Evolutionary conservation across 371 early-diverging fungal species (phyloP).

Genomic region (Coemansia sp.): DNA sequence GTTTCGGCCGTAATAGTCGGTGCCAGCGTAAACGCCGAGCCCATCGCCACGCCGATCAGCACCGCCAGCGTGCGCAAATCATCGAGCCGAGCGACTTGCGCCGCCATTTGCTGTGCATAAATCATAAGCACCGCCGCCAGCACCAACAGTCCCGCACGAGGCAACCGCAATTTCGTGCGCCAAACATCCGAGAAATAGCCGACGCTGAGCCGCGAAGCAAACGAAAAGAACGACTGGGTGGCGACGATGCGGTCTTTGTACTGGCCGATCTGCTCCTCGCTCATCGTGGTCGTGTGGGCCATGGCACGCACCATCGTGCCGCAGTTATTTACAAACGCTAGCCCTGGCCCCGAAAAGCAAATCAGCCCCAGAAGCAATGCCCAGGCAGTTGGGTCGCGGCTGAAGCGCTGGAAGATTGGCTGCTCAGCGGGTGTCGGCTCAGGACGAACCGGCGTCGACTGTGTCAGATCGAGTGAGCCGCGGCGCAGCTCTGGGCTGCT

Average conservation of each 20-base stretch:
- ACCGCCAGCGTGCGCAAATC: conserved; percentile 44
- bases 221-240: conserved; percentile 53
- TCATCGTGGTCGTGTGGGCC: conserved; percentile 27
- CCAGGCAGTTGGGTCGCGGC: conserved; percentile 48
- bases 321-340: conserved; percentile 54
- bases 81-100: conserved; percentile 14
- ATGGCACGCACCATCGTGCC: conserved; percentile 51
- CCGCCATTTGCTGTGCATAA: conserved; percentile 35
- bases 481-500: background rate
- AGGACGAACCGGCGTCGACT: background rate
- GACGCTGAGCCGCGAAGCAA: conserved; percentile 35
- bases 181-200: conserved; percentile 51
- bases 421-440: background rate
- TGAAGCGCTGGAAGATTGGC: conserved; percentile 16
- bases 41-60: conserved; percentile 50
- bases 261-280: conserved; percentile 38
- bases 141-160: conserved; percentile 43
- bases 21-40: conserved; percentile 50
- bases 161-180: conserved; percentile 44
- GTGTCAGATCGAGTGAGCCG: background rate
- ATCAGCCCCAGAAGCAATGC: conserved; percentile 47
- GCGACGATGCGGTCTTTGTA: conserved; percentile 52
- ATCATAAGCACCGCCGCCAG: conserved; percentile 41
- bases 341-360: conserved; percentile 50
- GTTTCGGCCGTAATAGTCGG: conserved; percentile 53